A percentile compares a stretch with the other conserved stretches of the same genome.
phyloP scores from a whole-genome alignment of 306 rosid species.

The Sicyos baderoa region DNA sequence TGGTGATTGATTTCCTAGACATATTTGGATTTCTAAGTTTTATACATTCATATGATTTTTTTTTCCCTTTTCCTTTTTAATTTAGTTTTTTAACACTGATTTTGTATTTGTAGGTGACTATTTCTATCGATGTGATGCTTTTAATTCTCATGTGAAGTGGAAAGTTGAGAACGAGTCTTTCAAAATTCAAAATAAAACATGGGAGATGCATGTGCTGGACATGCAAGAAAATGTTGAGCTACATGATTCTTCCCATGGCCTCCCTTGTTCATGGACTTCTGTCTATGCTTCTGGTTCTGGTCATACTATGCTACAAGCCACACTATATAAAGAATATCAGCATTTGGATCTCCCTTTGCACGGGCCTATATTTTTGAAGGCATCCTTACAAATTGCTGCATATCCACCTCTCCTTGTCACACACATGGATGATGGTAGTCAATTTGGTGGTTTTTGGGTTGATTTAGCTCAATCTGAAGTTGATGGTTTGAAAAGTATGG shows the following conservation, averaged over 20 bases:
- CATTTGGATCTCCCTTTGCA: slow-evolving; percentile 34
- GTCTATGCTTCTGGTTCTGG: slow-evolving; percentile 71
- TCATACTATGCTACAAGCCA: slow-evolving; percentile 64
- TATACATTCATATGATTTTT: slow-evolving; percentile 15
- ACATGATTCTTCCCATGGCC: slow-evolving; percentile 35
- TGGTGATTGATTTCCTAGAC: slow-evolving; percentile 37
- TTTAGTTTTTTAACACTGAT: slow-evolving; percentile 15
- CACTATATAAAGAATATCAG: slow-evolving; percentile 53
- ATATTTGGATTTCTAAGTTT: slow-evolving; percentile 19
- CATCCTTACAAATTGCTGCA: slow-evolving; percentile 59
- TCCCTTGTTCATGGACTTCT: slow-evolving; percentile 68
- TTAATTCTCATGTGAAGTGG: slow-evolving; percentile 70
- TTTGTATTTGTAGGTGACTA: slow-evolving; percentile 54
- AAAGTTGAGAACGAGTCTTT: slow-evolving; percentile 70
- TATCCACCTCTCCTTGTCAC: slow-evolving; percentile 57
- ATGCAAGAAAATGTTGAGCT: slow-evolving; percentile 32
- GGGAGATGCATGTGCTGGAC: slow-evolving; percentile 39
- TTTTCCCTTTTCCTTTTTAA: not conserved
- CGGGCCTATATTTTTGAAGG: slow-evolving; percentile 59
- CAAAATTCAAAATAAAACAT: slow-evolving; percentile 52
- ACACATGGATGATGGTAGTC: slow-evolving; percentile 75
- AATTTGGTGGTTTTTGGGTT: slow-evolving; percentile 82
- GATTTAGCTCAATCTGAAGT: slow-evolving; percentile 51
- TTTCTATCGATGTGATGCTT: slow-evolving; percentile 75
- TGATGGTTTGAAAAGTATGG: slow-evolving; percentile 38